A percentile compares a stretch with the other conserved stretches of the same genome.
Conservation (phyloP, 2,329 filamentous ascomycete genomes). For the Xylaria sp. region DNA sequence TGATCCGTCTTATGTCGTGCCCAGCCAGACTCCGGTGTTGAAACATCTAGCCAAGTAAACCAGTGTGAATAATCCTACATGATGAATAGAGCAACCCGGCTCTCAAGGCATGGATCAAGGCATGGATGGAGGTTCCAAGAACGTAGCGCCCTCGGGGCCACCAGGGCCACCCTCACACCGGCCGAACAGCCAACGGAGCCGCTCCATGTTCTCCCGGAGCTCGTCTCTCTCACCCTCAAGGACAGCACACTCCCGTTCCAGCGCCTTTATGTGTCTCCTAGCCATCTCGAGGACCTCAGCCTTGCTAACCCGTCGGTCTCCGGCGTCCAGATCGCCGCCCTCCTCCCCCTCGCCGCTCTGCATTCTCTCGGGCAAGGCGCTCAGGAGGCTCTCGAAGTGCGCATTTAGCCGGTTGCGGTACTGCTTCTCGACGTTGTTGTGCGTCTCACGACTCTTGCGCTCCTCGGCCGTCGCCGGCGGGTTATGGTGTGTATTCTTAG, state of each 20-base stretch:
- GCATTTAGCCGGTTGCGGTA: slow-evolving; percentile 60
- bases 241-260: slow-evolving; percentile 54
- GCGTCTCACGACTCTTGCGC: slow-evolving; percentile 52
- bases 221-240: slow-evolving; percentile 54
- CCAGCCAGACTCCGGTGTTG: slow-evolving; percentile 21
- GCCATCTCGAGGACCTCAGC: slow-evolving; percentile 60
- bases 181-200: slow-evolving; percentile 48
- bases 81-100: neutral
- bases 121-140: slow-evolving; percentile 32
- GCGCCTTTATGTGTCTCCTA: slow-evolving; percentile 54
- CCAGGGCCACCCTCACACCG: slow-evolving; percentile 43
- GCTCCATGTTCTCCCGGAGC: slow-evolving; percentile 47
- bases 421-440: slow-evolving; percentile 62
- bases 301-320: slow-evolving; percentile 54
- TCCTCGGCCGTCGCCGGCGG: slow-evolving; percentile 50
- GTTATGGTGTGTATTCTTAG: slow-evolving; percentile 52
- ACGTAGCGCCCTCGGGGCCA: slow-evolving; percentile 26
- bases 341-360: slow-evolving; percentile 47
- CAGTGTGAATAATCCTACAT: slow-evolving; percentile 16
- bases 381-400: slow-evolving; percentile 58
- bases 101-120: slow-evolving; percentile 18
- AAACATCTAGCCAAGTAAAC: slow-evolving; percentile 17
- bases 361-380: slow-evolving; percentile 54
- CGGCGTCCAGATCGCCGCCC: slow-evolving; percentile 40
- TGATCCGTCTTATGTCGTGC: slow-evolving; percentile 27